phyloP scores from a whole-genome alignment of 2,329 filamentous ascomycete species.

The Trichoderma semiorbis region DNA sequence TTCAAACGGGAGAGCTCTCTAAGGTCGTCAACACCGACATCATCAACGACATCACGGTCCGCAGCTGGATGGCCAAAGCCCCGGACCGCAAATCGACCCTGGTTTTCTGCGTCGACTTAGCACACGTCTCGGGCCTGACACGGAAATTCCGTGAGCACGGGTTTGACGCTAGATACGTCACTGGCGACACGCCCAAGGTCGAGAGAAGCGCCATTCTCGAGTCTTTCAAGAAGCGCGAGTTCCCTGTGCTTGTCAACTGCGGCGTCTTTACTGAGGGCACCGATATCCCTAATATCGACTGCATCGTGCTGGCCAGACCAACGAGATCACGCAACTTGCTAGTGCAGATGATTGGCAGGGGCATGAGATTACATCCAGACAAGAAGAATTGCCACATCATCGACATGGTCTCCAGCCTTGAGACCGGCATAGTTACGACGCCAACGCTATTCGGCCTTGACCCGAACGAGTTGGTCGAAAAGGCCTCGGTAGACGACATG shows the following conservation, averaged over 20 bases:
- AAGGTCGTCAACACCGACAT: conserved; percentile 75
- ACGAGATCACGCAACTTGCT: conserved; percentile 91
- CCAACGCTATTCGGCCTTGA: conserved; percentile 93
- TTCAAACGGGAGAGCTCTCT: conserved; percentile 73
- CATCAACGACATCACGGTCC: conserved; percentile 80
- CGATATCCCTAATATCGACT: conserved; percentile 96
- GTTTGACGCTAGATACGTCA: conserved; percentile 83
- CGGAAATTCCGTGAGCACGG: conserved; percentile 72
- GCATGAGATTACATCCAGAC: conserved; percentile 75
- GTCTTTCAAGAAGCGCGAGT: conserved; percentile 71
- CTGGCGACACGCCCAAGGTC: conserved; percentile 69
- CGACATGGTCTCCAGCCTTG: conserved; percentile 86
- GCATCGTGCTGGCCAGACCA: conserved; percentile 80
- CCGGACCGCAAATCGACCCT: conserved; percentile 74
- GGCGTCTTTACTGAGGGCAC: conserved; percentile 97
- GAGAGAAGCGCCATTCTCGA: conserved; percentile 68
- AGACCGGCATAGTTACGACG: conserved; percentile 81
- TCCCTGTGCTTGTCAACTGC: conserved; percentile 88
- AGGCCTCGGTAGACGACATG: conserved; percentile 62
- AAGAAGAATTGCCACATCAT: conserved; percentile 93
- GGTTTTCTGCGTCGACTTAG: conserved; percentile 89
- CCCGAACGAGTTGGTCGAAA: conserved; percentile 70
- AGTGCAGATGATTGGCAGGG: conserved; percentile 95
- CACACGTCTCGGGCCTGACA: conserved; percentile 74
- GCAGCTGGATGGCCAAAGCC: conserved; percentile 80